Conservation (phyloP, 768 basidiomycete genomes). For the Tephrocybe rancida region DNA sequence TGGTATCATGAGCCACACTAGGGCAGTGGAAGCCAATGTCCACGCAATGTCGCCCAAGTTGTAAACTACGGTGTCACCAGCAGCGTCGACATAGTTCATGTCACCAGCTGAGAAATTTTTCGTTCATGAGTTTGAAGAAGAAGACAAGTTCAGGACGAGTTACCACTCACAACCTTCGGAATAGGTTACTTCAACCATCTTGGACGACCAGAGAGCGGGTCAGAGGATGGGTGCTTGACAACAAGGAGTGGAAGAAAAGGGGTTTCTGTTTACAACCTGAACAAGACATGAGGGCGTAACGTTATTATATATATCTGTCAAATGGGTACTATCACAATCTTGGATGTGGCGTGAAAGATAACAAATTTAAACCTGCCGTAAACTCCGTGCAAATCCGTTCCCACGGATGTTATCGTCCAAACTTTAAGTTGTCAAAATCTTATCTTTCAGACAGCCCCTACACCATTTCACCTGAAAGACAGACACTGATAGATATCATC, state of each 20-base stretch:
- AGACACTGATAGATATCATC: background rate
- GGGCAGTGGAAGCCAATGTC: constrained; percentile 72
- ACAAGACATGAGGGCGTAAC: background rate
- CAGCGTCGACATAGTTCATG: constrained; percentile 31
- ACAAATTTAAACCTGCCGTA: background rate
- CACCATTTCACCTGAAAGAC: constrained; percentile 3
- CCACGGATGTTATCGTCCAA: constrained; percentile 17
- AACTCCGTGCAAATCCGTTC: constrained; percentile 2
- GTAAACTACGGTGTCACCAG: constrained; percentile 37
- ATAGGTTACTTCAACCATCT: constrained; percentile 35
- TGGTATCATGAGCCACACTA: constrained; percentile 86
- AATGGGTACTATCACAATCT: constrained; percentile 5
- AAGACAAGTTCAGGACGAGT: too few species aligned
- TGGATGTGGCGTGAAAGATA: constrained; percentile 9
- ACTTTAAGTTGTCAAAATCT: background rate
- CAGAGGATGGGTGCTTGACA: background rate
- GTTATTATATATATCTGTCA: constrained; percentile 12
- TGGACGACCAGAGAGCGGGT: background rate
- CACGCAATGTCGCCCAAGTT: constrained; percentile 54
- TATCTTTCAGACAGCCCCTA: constrained; percentile 7
- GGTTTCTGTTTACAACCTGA: background rate
- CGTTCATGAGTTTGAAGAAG: background rate
- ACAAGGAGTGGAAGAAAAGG: background rate
- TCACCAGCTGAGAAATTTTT: constrained; percentile 32
- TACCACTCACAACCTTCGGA: constrained; percentile 25